Conservation (phyloP, 228 moss, liverwort and hornwort species). For the Sphagnum magellanicum region DNA sequence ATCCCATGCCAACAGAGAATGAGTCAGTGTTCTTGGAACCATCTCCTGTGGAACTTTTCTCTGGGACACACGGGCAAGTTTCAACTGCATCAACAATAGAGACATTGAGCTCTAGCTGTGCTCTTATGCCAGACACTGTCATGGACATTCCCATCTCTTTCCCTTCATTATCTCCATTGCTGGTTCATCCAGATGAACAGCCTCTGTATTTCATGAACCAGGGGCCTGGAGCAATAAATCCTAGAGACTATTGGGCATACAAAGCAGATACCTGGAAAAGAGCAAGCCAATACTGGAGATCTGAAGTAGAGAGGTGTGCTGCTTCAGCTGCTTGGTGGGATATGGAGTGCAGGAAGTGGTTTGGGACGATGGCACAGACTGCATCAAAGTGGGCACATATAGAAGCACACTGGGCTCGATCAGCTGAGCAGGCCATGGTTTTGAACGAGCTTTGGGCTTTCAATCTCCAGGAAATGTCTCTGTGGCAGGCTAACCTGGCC, state of each 20-base stretch:
- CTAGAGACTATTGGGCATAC: constrained; percentile 2
- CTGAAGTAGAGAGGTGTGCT: constrained; percentile 7
- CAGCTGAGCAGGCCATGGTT: constrained; percentile 3
- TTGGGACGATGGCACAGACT: neutral
- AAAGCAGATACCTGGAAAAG: constrained; percentile 11
- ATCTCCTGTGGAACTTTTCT: neutral
- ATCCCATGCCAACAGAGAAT: neutral
- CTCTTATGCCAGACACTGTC: neutral
- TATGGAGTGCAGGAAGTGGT: neutral
- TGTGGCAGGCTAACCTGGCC: neutral
- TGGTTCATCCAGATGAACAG: neutral
- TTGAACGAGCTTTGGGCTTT: constrained; percentile 12
- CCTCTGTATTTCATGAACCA: neutral
- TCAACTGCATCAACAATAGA: neutral
- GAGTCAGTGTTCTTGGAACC: neutral
- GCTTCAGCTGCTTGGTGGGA: constrained; percentile 7
- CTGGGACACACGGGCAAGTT: neutral
- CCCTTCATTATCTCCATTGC: neutral
- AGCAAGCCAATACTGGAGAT: constrained; percentile 3
- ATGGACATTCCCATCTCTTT: neutral
- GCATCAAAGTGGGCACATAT: constrained; percentile 2
- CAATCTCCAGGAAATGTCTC: constrained; percentile 9
- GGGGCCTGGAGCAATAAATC: neutral
- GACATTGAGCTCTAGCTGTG: neutral
- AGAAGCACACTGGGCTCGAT: constrained; percentile 7